Evolutionary conservation across 129 eudicot genomes (phyloP), one percentile per base, ranked within the genome.

Genomic region (Rutidosis leptorrhynchoides): DNA sequence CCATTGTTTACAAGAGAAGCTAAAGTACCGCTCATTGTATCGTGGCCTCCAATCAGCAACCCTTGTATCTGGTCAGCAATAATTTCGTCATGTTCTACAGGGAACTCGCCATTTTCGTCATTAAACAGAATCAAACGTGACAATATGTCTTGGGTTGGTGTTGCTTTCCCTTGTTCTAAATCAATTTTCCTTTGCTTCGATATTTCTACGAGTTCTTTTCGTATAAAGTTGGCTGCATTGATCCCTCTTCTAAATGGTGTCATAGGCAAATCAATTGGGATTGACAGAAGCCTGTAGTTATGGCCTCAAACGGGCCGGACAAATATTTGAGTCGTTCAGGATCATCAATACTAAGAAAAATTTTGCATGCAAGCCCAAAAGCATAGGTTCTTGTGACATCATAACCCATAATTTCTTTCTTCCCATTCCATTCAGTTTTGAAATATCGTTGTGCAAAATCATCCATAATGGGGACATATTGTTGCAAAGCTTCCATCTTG

Each of bases 231-330:
- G 1, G 81, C 64, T 1, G 86, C 90, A 62, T 78, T 78, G 1
- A 84, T 81, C 7, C 64, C 90, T 10, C 72, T 70, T 12, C 75
- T 48, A 10, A 74, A 78, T 2, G 79, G 81, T 19, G 89, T 80
- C 15, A 83, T 81, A 0, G 89, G 89, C 26, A 84, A 67, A 55
- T 84, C 79, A 10, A 84, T 70, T 2, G 89, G 89, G 7, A 84
- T 51, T 0, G 81, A 74, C 2, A 84, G 30, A 58, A 62, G 11
- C 83, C 26, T 63, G 19, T 32, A 37, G 69, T 74, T 17, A 84
- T 61, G 22, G 45, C 46, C 14, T 72, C 58, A 4, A 85, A 81
- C 0, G 82, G 82, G 28, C 53, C 71, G 1, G 61, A 62, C 2
- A 84, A 54, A 16, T 74, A 70, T 6, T 11, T 69, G 8, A 74